Evolutionary conservation across 2,329 filamentous ascomycete species (phyloP), one percentile per base, ranked within the genome.

Genomic region (Fusarium sp.): DNA sequence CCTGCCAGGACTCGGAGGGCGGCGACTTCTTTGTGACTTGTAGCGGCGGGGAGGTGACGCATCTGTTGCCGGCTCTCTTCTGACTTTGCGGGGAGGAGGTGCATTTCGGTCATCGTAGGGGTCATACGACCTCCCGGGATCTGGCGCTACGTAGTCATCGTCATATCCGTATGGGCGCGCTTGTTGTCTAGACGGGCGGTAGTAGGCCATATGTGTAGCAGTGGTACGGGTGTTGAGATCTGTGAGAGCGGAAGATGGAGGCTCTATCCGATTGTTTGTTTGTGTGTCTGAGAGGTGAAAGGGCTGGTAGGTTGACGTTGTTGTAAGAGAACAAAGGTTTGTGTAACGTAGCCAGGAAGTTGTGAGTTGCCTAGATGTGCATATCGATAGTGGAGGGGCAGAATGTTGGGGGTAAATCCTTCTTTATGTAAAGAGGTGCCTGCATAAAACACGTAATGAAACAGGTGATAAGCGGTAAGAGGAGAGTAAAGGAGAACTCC

Each of bases 181-280:
- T 21, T 78, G 77, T 21, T 75, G 78, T 28, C 74, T 69, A 21
- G 74, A 65, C 32, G 73, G 74, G 49, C 68, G 71, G 28, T 77
- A 72, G 40, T 79, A 69, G 35, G 76, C 73, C 79, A 81, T 81
- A 46, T 56, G 46, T 59, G 40, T 25, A 64, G 44, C 35, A 32
- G 63, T 23, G 32, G n/a, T 40, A 50, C 9, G 19, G 21, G n/a
- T 49, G 38, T 30, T 33, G n/a, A 43, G 32, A 25, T 19, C 30
- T 37, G 52, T 42, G 33, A 37, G 37, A 43, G 32, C 35, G 28
- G 43, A 10, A 43, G 42, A 54, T 21, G 25, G 19, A 37, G 33
- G 28, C 30, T 33, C 18, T 21, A 18, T 43, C 38, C 19, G 32
- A 53, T 52, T 21, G 21, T 33, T 40, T 33, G 32, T 33, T 35